Base-by-base conservation (phyloP, 257 asterid species). In the Scutellaria barbata region DNA sequence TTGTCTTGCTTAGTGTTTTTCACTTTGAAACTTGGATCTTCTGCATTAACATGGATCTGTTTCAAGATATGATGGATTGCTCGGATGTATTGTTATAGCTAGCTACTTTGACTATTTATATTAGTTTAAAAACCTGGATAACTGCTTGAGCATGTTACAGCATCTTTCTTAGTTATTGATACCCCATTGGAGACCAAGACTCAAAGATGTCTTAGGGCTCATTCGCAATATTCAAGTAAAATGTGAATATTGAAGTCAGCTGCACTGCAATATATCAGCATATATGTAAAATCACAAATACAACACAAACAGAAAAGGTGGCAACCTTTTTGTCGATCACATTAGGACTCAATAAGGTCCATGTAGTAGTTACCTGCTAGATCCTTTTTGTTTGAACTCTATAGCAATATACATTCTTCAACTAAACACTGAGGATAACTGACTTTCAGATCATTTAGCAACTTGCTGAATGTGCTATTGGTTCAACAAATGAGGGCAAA, bases 61-160 rank as follows among this genome's bases (percentile, higher is more conserved):
- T 46, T 7, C 35, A 52, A 51, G 41, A 11, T 12, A 14, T 41
- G 54, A 39, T 43, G 57, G 39, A 52, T 73, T 42, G 11, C 42
- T 45, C 30, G 47, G 45, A 39, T 18, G 22, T 42, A 20, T 54
- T 12, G 10, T 42, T 45, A 7, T 12, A 8, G 12, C 22, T 13
- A 10, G 50, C 42, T 33, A 11, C 54, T 68, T 68, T 11, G 17
- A 41, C 59, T 77, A 20, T 7, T 18, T 47, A 13, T 56, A 46
- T 25, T 11, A 45, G 16, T 40, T 55, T 4, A 30, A 14, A 52
- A 65, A 37, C 30, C 17, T 45, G 11, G 54, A 9, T 60, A 30
- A 67, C 62, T 42, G 68, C 55, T 43, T n/a, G 64, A 46, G n/a
- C 51, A 18, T 73, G 39, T 68, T 42, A 40, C 9, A 37, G 51